Evolutionary conservation across 2,329 filamentous ascomycete genomes (phyloP).

Genomic region (Simplicillium aogashimaense): DNA sequence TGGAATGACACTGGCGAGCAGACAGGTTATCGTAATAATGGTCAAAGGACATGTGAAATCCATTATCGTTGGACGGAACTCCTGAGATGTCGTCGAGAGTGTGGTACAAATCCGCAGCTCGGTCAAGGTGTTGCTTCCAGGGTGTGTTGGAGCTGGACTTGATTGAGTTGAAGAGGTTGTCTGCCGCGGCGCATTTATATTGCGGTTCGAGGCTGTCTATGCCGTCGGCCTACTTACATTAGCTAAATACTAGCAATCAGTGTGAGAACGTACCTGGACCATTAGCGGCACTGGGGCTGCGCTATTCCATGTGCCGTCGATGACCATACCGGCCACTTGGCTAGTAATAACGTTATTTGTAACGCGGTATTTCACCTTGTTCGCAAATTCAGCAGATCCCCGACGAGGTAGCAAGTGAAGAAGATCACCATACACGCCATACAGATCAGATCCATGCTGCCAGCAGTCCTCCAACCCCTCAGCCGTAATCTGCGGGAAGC

Average conservation of each 20-base stretch:
- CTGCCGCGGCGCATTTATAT: constrained; percentile 53
- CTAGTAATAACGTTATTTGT: constrained; percentile 77
- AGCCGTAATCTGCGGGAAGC: constrained; percentile 72
- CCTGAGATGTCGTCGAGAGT: constrained; percentile 60
- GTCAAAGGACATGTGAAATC: constrained; percentile 64
- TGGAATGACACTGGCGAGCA: constrained; percentile 65
- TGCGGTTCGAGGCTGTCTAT: constrained; percentile 67
- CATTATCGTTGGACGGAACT: constrained; percentile 41
- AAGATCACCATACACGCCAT: constrained; percentile 62
- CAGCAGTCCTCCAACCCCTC: constrained; percentile 64
- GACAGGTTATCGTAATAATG: constrained; percentile 83
- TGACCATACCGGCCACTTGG: constrained; percentile 68
- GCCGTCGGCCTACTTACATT: constrained; percentile 27
- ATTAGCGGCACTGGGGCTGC: constrained; percentile 32
- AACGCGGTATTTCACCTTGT: constrained; percentile 54
- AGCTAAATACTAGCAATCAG: too few relatives aligned
- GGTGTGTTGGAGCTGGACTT: constrained; percentile 28
- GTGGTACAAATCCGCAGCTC: constrained; percentile 42
- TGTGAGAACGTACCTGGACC: constrained; percentile 27
- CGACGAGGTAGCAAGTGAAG: constrained; percentile 55
- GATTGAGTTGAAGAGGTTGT: constrained; percentile 30
- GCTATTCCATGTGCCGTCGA: constrained; percentile 56
- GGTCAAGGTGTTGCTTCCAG: constrained; percentile 57
- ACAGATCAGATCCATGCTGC: constrained; percentile 68
- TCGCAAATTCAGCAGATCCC: constrained; percentile 26